Conservation (phyloP, 2,329 filamentous ascomycete species). For the Aspergillus fijiensis region DNA sequence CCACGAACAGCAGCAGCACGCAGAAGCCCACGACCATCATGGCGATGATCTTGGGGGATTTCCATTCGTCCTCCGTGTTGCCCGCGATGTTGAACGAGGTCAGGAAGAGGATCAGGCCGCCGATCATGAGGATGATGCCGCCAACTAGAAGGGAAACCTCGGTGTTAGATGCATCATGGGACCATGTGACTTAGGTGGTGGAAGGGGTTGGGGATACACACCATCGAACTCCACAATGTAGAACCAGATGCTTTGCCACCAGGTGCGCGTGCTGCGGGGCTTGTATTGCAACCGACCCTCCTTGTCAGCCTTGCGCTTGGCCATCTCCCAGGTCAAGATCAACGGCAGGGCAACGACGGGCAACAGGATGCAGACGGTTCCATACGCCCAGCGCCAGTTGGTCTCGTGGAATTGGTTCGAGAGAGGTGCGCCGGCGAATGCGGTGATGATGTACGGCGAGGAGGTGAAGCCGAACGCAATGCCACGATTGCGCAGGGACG, state of each 20-base stretch:
- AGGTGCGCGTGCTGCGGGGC: conserved; percentile 44
- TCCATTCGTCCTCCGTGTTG: conserved; percentile 28
- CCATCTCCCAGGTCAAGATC: conserved; percentile 52
- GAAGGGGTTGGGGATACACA: background rate
- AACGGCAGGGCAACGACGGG: conserved; percentile 57
- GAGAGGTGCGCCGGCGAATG: conserved; percentile 56
- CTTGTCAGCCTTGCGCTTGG: conserved; percentile 56
- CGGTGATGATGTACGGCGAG: conserved; percentile 62
- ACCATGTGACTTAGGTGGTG: no score
- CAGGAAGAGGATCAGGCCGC: conserved; percentile 53
- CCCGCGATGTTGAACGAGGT: conserved; percentile 51
- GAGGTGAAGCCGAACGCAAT: conserved; percentile 58
- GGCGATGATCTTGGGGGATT: conserved; percentile 47
- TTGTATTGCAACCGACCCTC: conserved; percentile 49
- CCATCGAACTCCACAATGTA: conserved; percentile 61
- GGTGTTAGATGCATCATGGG: no score
- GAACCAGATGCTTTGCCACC: conserved; percentile 46
- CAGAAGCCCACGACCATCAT: conserved; percentile 55
- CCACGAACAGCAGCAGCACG: conserved; percentile 52
- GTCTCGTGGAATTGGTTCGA: conserved; percentile 49
- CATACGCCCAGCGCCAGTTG: conserved; percentile 63
- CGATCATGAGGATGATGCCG: conserved; percentile 60
- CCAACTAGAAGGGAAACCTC: conserved; percentile 21
- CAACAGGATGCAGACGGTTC: conserved; percentile 58
- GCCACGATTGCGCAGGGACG: conserved; percentile 57